Evolutionary conservation across 768 basidiomycete species (phyloP).

Genomic region (Tricholoma sp.): DNA sequence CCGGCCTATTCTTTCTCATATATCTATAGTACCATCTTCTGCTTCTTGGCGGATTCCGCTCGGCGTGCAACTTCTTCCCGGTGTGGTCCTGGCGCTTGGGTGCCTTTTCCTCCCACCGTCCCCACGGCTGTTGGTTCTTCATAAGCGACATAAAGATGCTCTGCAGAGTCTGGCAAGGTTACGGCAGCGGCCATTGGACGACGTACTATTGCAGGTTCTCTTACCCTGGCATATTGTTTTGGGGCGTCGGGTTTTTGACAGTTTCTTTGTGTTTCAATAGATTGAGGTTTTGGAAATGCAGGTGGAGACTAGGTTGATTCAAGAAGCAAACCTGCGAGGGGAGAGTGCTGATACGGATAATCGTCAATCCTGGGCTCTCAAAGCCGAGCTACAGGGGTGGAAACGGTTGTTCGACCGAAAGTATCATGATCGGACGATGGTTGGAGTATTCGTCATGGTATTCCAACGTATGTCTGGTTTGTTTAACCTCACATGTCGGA

Average conservation of each 20-base stretch:
- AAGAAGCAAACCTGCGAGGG: constrained; percentile 24
- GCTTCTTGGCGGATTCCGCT: constrained; percentile 77
- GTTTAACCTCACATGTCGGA: background rate
- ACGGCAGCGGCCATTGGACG: constrained; percentile 41
- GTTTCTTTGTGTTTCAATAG: constrained; percentile 24
- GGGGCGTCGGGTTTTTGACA: background rate
- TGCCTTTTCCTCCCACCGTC: constrained; percentile 56
- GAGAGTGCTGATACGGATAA: constrained; percentile 6
- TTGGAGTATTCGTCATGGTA: constrained; percentile 73
- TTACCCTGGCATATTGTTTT: background rate
- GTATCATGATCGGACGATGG: constrained; percentile 56
- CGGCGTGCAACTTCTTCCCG: constrained; percentile 66
- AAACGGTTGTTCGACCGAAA: constrained; percentile 45
- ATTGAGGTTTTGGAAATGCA: constrained; percentile 76
- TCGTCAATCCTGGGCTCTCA: constrained; percentile 14
- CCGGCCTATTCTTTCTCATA: background rate
- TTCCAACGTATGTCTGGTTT: constrained; percentile 62
- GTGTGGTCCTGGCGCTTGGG: constrained; percentile 58
- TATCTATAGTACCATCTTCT: constrained; percentile 47
- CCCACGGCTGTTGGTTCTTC: constrained; percentile 52
- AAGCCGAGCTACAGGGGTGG: constrained; percentile 45
- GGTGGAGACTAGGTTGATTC: constrained; percentile 54
- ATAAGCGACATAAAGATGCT: constrained; percentile 56
- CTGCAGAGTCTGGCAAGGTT: constrained; percentile 50
- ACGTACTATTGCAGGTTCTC: constrained; percentile 22